phyloP scores from a whole-genome alignment of 345 rosid species.

The Cardamine occulta region DNA sequence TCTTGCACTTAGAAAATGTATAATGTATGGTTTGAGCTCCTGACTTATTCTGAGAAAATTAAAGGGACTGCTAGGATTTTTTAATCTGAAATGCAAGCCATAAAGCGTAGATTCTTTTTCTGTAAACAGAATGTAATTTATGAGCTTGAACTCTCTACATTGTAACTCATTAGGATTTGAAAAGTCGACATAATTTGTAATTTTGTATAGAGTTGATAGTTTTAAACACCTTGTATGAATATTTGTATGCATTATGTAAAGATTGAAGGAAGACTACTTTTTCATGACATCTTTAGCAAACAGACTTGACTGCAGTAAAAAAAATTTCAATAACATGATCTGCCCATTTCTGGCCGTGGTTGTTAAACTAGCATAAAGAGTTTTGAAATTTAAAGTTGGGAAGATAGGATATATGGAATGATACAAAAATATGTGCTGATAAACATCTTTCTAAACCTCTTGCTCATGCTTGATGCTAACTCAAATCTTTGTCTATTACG shows the following conservation, averaged over 20 bases:
- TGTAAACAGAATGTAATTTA: too few species aligned
- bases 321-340: neutral
- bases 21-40: conserved; percentile 27
- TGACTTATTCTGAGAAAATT: conserved; percentile 20
- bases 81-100: conserved; percentile 11
- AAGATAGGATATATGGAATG: neutral
- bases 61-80: neutral
- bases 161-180: conserved; percentile 6
- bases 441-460: neutral
- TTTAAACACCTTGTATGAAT: neutral
- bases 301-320: conserved; percentile 9
- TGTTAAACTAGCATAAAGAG: conserved; percentile 10
- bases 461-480: conserved; percentile 4
- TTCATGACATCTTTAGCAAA: conserved; percentile 9
- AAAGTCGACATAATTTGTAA: neutral
- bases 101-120: too few species aligned
- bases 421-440: conserved; percentile 2
- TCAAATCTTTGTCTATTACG: conserved; percentile 35
- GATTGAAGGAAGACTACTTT: conserved; percentile 23
- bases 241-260: neutral
- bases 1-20: conserved; percentile 8
- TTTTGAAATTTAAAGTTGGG: conserved; percentile 23
- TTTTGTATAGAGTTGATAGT: neutral
- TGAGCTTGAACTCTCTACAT: neutral
- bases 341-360: conserved; percentile 5